Conservation (phyloP, 2,329 filamentous ascomycete genomes). For the Clonostachys chloroleuca region DNA sequence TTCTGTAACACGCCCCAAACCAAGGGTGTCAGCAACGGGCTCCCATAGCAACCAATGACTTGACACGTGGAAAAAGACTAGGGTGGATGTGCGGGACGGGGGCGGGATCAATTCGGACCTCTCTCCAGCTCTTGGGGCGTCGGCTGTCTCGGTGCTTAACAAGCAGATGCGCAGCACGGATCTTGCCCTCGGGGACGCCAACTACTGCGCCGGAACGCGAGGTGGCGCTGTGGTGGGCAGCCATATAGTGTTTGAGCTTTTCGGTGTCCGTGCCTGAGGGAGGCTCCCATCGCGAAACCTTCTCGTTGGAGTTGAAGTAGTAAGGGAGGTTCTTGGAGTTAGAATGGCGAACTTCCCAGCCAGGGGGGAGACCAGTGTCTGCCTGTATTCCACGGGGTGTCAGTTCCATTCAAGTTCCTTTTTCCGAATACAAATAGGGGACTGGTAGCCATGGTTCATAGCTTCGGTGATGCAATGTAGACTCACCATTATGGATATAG, state of each 20-base stretch:
- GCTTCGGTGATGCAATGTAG: no score
- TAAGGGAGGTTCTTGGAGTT: constrained; percentile 99
- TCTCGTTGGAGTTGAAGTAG: constrained; percentile 88
- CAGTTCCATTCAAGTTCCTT: no score
- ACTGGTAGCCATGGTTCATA: no score
- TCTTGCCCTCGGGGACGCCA: constrained; percentile 66
- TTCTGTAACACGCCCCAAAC: constrained; percentile 33
- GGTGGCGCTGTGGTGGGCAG: constrained; percentile 68
- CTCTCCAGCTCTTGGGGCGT: constrained; percentile 88
- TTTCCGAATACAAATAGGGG: no score
- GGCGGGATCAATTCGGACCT: constrained; percentile 36
- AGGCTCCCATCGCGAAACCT: constrained; percentile 93
- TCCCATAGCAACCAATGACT: no score
- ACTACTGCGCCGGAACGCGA: constrained; percentile 31
- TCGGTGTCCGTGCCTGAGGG: constrained; percentile 84
- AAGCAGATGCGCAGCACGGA: constrained; percentile 86
- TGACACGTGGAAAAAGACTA: no score
- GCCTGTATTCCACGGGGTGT: constrained; percentile 31
- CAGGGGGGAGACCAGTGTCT: constrained; percentile 75
- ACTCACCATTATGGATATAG: no score
- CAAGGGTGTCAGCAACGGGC: neutral
- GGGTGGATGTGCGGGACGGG: no score
- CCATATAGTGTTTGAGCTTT: constrained; percentile 93
- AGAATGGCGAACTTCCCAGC: constrained; percentile 96
- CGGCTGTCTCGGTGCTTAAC: constrained; percentile 91